Evolutionary conservation across 108 stramenopile genomes (phyloP).

Genomic region (Pinguiococcus pyrenoidosus): DNA sequence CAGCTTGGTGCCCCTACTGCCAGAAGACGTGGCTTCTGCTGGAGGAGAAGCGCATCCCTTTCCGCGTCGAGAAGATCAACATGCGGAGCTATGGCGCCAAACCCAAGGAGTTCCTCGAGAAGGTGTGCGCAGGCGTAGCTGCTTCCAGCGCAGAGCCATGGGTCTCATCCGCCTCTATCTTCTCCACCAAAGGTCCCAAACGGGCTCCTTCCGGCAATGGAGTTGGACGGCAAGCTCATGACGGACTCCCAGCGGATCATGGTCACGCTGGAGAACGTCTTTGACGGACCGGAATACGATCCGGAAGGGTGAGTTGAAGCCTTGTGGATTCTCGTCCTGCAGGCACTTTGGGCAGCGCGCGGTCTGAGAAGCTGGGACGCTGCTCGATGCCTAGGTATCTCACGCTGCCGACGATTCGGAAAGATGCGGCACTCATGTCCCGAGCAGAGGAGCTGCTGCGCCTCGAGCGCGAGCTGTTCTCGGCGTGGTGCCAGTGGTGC

Average conservation of each 20-base stretch:
- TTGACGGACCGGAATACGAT: constrained; percentile 6
- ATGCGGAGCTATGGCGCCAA: constrained; percentile 88
- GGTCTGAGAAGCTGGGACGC: too few species aligned
- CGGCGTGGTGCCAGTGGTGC: constrained; percentile 76
- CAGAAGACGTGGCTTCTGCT: constrained; percentile 49
- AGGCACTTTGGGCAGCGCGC: too few species aligned
- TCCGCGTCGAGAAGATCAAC: constrained; percentile 69
- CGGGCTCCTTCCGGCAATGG: constrained; percentile 70
- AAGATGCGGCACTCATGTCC: too few species aligned
- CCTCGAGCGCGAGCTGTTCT: constrained; percentile 71
- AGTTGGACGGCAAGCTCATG: constrained; percentile 49
- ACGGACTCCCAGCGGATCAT: constrained; percentile 75
- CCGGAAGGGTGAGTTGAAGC: not conserved
- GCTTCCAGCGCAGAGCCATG: too few species aligned
- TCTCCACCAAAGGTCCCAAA: constrained; percentile 52
- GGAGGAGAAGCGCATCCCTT: constrained; percentile 76
- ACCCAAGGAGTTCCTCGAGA: constrained; percentile 49
- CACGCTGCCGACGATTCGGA: too few species aligned
- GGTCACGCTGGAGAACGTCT: constrained; percentile 65
- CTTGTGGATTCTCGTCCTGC: too few species aligned
- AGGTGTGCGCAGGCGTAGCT: too few species aligned
- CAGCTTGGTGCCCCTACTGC: constrained; percentile 32
- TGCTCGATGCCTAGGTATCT: too few species aligned
- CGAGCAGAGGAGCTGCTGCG: constrained; percentile 48
- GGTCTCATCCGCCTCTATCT: too few species aligned